phyloP scores from a whole-genome alignment of 257 asterid genomes.

The Solanum piurae region DNA sequence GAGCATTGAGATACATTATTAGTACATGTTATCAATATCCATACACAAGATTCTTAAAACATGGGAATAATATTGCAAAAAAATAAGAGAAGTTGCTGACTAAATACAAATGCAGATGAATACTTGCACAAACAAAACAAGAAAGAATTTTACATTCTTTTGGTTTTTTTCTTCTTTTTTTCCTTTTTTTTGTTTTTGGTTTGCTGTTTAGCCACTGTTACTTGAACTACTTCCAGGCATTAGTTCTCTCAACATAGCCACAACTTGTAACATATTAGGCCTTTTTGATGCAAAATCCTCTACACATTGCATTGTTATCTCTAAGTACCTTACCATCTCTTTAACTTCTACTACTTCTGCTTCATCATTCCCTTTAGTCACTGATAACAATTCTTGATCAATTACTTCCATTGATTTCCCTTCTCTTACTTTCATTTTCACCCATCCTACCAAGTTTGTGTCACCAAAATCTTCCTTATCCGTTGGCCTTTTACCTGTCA shows the following conservation, averaged over 20 bases:
- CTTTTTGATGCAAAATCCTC: slow-evolving; percentile 91
- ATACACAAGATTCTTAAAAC: background rate
- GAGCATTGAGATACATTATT: background rate
- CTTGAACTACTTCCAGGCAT: slow-evolving; percentile 29
- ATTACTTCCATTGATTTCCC: slow-evolving; percentile 87
- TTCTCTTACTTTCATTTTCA: slow-evolving; percentile 80
- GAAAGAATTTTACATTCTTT: background rate
- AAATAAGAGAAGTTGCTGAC: background rate
- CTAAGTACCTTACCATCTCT: slow-evolving; percentile 83
- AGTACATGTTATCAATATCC: background rate
- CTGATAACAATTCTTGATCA: slow-evolving; percentile 38
- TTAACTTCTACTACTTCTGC: slow-evolving; percentile 66
- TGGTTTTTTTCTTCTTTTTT: background rate
- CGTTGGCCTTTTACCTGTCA: slow-evolving; percentile 84
- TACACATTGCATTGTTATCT: slow-evolving; percentile 71
- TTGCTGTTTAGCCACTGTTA: slow-evolving; percentile 36
- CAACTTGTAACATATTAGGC: slow-evolving; percentile 88
- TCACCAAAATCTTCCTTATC: slow-evolving; percentile 96
- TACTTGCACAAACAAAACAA: background rate
- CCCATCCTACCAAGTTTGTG: slow-evolving; percentile 93
- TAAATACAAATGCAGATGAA: background rate
- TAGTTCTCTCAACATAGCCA: slow-evolving; percentile 86
- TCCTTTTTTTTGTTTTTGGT: background rate
- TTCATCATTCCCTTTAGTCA: slow-evolving; percentile 40
- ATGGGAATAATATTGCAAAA: background rate